Base-by-base conservation (phyloP, 1,139 yeast genomes). In the Hansenula lynferdii region DNA sequence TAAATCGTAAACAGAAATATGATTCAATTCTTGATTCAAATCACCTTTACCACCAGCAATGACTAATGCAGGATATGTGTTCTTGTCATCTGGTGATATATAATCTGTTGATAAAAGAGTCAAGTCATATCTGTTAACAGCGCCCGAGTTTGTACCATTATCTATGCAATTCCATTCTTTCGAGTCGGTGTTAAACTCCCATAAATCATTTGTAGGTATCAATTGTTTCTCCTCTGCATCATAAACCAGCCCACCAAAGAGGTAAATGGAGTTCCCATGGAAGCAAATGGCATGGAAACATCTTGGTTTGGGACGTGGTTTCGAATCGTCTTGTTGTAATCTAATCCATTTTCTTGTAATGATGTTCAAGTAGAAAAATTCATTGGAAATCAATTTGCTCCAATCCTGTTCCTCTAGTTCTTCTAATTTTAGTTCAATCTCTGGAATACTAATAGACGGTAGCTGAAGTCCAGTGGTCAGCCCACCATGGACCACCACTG, bases 401-500 rank as follows among this genome's bases (percentile, higher is more conserved):
- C 45, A 36, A 15, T 15, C 31, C 15, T 22, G 17, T 5, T 19
- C 33, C 4, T 31, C 28, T 14, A 31, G 17, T 5, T 29, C 31
- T 8, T 37, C 34, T 26, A 45, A 36, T 17, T 42, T 41, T 25
- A 37, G 30, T 36, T 42, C 51, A n/a, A 46, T 45, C 35, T 64
- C 71, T 1, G 53, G 56, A 25, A 69, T 57, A 2, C 60, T 54
- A 20, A 73, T 61, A 15, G 63, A 48, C 8, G 53, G 47, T 20
- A 81, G 54, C 32, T 73, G 76, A 20, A 80, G 52, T 1, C 82
- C 84, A 18, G 77, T 60, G 1, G 79, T 72, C n/a, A 79, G 58
- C 0, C 92, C 92, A n/a, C 89, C 90, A 52, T 69, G 75, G 0
- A 77, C 77, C 36, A 77, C 70, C 2, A 83, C 67, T 39, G 77